Conservation (phyloP, 371 early-diverging fungal species). For the Syncephalastrum monosporum region DNA sequence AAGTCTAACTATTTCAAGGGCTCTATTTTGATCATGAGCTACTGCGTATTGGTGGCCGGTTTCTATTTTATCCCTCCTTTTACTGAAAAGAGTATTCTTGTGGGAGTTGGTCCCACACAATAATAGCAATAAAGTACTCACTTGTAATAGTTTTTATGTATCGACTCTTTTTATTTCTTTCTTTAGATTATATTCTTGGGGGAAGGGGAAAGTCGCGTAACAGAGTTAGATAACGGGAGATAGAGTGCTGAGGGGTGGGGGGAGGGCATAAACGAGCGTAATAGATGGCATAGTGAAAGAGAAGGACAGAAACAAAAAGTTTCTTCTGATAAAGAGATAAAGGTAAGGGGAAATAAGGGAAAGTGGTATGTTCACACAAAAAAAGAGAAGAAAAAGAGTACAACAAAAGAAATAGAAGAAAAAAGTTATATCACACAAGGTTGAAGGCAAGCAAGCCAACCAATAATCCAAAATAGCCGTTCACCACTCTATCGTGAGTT, state of each 20-base stretch:
- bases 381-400: neutral
- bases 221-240: no score
- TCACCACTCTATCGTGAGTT: conserved; percentile 17
- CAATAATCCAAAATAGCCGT: no score
- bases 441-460: no score
- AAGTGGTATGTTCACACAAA: neutral
- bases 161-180: no score
- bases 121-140: no score
- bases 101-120: no score
- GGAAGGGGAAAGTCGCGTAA: no score
- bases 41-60: conserved; percentile 76
- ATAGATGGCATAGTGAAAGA: conserved; percentile 7
- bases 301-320: neutral
- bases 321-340: neutral
- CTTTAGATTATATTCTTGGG: no score
- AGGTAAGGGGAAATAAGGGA: conserved; percentile 5
- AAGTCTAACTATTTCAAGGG: conserved; percentile 96
- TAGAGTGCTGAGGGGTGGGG: no score
- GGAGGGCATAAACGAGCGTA: conserved; percentile 4
- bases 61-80: conserved; percentile 72
- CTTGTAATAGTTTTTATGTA: no score
- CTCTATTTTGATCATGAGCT: conserved; percentile 83
- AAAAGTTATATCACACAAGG: neutral
- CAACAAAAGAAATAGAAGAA: conserved; percentile 1
- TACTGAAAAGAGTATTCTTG: neutral